A percentile compares a stretch with the other conserved stretches of the same genome.
These are phyloP conservation scores for Hymenoscyphus linearis DNA, from an alignment of 2,329 filamentous ascomycete genomes.

Conservation along the genomic window DNA sequence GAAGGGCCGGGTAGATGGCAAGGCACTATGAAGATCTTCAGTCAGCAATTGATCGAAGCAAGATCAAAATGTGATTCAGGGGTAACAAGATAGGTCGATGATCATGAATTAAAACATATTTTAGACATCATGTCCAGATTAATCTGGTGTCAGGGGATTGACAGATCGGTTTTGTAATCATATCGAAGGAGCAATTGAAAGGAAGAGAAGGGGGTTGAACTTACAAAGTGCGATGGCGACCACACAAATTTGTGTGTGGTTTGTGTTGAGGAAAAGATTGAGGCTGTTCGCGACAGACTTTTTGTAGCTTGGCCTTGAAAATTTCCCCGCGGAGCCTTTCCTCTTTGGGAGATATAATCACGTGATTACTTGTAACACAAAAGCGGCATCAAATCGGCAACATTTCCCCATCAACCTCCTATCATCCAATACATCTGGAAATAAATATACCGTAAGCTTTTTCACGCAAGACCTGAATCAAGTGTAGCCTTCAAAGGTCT, in stretches of 20 bases:
- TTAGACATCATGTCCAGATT: slow-evolving; percentile 42
- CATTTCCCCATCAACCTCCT: too few relatives aligned
- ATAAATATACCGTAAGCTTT: too few relatives aligned
- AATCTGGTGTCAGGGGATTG: slow-evolving; percentile 67
- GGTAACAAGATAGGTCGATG: slow-evolving; percentile 26
- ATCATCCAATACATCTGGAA: too few relatives aligned
- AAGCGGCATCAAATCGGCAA: too few relatives aligned
- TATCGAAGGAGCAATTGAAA: slow-evolving; percentile 34
- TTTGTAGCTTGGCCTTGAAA: slow-evolving; percentile 4
- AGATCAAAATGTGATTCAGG: slow-evolving; percentile 2
- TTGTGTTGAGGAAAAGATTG: background rate
- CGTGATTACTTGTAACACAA: background rate
- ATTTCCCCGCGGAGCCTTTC: background rate
- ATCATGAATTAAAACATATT: slow-evolving; percentile 46
- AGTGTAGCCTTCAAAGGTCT: too few relatives aligned
- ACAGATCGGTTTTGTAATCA: slow-evolving; percentile 72
- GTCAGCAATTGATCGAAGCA: slow-evolving; percentile 9
- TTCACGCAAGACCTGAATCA: too few relatives aligned
- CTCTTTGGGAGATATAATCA: background rate
- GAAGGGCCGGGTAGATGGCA: background rate
- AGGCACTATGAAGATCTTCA: slow-evolving; percentile 5
- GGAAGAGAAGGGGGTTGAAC: slow-evolving; percentile 6
- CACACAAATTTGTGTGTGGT: slow-evolving; percentile 8
- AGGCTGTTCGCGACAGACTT: slow-evolving; percentile 1
- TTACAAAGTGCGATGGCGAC: slow-evolving; percentile 11